Conservation (phyloP, 192 early-diverging fungal genomes). For the Rhizoclosmatium globosum region DNA sequence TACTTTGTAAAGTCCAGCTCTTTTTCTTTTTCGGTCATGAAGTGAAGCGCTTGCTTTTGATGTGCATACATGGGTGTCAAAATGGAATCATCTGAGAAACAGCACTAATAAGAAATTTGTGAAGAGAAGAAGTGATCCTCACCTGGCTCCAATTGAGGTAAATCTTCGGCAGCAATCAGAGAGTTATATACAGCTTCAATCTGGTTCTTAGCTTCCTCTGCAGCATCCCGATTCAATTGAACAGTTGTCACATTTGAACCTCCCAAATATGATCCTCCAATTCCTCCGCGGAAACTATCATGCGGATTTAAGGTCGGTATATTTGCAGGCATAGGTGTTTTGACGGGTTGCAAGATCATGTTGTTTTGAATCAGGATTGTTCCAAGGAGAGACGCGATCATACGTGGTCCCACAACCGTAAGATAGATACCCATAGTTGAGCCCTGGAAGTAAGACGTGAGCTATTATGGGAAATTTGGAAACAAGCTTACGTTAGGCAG, state of each 20-base stretch:
- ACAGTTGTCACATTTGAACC: slow-evolving; percentile 22
- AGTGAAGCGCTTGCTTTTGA: slow-evolving; percentile 85
- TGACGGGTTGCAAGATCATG: slow-evolving; percentile 31
- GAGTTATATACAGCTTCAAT: slow-evolving; percentile 71
- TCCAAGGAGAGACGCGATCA: slow-evolving; percentile 28
- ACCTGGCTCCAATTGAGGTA: slow-evolving; percentile 64
- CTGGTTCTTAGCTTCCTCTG: slow-evolving; percentile 43
- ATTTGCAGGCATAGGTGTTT: not conserved
- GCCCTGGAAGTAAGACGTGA: slow-evolving; percentile 7
- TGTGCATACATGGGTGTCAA: slow-evolving; percentile 74
- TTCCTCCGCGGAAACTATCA: not conserved
- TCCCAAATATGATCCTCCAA: not conserved
- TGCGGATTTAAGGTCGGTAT: slow-evolving; percentile 48
- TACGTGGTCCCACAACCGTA: slow-evolving; percentile 33
- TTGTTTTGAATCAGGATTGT: slow-evolving; percentile 18
- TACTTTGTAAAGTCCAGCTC: slow-evolving; percentile 62
- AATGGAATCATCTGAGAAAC: slow-evolving; percentile 42
- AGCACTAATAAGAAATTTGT: not conserved
- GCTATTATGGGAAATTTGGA: slow-evolving; percentile 5
- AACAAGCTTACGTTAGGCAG: not conserved
- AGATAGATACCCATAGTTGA: slow-evolving; percentile 35
- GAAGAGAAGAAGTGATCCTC: slow-evolving; percentile 12
- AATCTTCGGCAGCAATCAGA: slow-evolving; percentile 54
- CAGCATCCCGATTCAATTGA: slow-evolving; percentile 12
- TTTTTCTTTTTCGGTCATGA: slow-evolving; percentile 79